phyloP scores from a whole-genome alignment of 2,329 filamentous ascomycete genomes.

The Neopestalotiopsis sp. region DNA sequence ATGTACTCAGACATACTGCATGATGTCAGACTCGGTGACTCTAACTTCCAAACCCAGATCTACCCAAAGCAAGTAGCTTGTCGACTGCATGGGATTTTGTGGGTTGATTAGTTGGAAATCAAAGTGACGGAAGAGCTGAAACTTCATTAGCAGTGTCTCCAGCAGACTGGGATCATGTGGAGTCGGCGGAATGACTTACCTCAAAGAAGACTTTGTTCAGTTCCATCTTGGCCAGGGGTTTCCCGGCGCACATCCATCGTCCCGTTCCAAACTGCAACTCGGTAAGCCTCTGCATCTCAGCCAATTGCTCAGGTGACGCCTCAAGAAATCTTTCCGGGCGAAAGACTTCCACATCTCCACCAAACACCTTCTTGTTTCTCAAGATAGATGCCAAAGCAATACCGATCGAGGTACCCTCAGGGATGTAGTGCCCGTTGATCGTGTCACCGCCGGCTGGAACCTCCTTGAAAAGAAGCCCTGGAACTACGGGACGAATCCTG shows the following conservation, averaged over 20 bases:
- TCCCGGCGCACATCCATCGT: constrained; percentile 42
- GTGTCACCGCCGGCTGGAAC: constrained; percentile 26
- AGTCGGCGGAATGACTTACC: constrained; percentile 27
- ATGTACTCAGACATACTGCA: no score
- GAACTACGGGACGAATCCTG: constrained; percentile 2
- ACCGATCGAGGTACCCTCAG: constrained; percentile 40
- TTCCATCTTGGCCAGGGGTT: constrained; percentile 44
- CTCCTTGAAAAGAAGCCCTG: constrained; percentile 4
- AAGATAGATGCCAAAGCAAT: constrained; percentile 38
- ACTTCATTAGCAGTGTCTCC: no score
- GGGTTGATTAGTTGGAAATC: no score
- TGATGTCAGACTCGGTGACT: no score
- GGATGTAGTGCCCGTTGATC: constrained; percentile 36
- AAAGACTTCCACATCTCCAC: constrained; percentile 40
- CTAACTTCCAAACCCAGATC: no score
- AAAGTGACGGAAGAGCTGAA: no score
- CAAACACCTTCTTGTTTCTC: constrained; percentile 32
- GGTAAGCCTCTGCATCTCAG: constrained; percentile 34
- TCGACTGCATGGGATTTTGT: no score
- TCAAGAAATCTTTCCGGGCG: constrained; percentile 48
- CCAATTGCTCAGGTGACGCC: constrained; percentile 30
- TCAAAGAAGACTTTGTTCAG: constrained; percentile 44
- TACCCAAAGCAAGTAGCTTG: no score
- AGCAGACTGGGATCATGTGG: no score
- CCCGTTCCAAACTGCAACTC: constrained; percentile 43